Base-by-base conservation (phyloP, 257 asterid species). In the Lantana camara region DNA sequence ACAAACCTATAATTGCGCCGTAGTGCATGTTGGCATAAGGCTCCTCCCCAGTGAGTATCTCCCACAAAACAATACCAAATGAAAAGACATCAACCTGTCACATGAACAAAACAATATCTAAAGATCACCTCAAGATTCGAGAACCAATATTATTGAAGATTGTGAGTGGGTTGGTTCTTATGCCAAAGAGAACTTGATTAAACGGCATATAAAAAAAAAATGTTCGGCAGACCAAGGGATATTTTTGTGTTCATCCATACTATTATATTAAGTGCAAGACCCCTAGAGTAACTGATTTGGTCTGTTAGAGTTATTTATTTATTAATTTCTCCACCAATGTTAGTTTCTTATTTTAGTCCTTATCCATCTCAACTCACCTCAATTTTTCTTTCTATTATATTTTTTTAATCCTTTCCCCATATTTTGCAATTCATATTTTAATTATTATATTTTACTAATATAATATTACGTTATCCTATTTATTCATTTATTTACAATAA, bases 11-110 rank as follows among this genome's bases (percentile, higher is more conserved):
- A 73, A 91, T 91, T 62, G 96, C 96, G 29, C 98, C 98, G 46
- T 88, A 91, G 76, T 91, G 95, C 98, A 91, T 91, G 83, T 81
- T 91, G 57, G 95, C 95, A 40, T 91, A 91, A 77, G 98, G 98
- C 76, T 91, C 98, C 72, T 91, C 98, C 15, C 98, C 98, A 2
- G 96, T 88, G 60, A 91, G 98, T 66, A 91, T 91, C 98, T 88
- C 98, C 98, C 98, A 91, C 80, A 91, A 65, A 58, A 91, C 95
- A 75, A 91, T 86, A 46, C 98, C 98, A 71, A 91, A 91, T 68
- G 98, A 91, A 73, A 91, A 91, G 51, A 86, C 98, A 68, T 91
- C 98, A 49, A 91, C 98, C 98, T 91, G 88, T 58, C 50, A 57
- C 22, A 51, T 35, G 45, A 66, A 52, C 42, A 71, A 35, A 45